Percentiles rank a stretch among this genome's conserved stretches.
Conservation (phyloP, 1,139 yeast genomes). For the Suhomyces coccinellae region DNA sequence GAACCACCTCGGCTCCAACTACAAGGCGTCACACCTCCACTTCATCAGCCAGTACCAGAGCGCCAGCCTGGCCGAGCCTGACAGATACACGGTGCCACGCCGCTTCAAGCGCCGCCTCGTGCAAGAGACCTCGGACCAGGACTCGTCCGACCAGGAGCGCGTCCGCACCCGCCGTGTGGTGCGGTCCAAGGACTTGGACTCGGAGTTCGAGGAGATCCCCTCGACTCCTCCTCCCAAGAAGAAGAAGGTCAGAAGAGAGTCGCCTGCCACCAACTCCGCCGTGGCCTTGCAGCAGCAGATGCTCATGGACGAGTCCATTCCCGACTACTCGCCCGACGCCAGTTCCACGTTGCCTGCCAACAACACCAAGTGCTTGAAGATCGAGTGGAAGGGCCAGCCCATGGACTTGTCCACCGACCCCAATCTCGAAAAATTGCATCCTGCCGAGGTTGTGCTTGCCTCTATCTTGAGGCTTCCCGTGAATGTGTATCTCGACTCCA, state of each 20-base stretch:
- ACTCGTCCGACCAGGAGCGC: conserved; percentile 38
- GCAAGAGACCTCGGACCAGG: conserved; percentile 30
- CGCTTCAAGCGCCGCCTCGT: conserved; percentile 16
- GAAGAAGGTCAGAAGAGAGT: conserved; percentile 34
- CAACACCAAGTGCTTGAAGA: conserved; percentile 68
- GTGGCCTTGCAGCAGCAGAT: conserved; percentile 45
- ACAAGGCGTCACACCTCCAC: conserved; percentile 47
- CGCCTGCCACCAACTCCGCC: conserved; percentile 26
- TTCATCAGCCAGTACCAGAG: conserved; percentile 52
- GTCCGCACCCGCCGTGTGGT: conserved; percentile 61
- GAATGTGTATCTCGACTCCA: conserved; percentile 85
- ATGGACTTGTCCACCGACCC: conserved; percentile 87
- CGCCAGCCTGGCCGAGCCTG: conserved; percentile 16
- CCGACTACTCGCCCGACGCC: conserved; percentile 77
- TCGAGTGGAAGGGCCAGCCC: conserved; percentile 98
- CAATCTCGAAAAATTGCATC: conserved; percentile 68
- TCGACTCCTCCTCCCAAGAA: conserved; percentile 31
- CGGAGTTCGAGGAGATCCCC: conserved; percentile 13
- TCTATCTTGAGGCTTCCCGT: conserved; percentile 87
- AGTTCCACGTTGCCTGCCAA: conserved; percentile 61
- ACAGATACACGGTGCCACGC: conserved; percentile 13
- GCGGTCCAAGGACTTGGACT: conserved; percentile 21
- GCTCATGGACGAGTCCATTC: conserved; percentile 56
- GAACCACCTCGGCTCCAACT: conserved; percentile 41
- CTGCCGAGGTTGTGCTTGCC: conserved; percentile 88